A percentile compares a stretch with the other conserved stretches of the same genome.
Evolutionary conservation across 2,329 filamentous ascomycete genomes (phyloP).

Genomic region (Paramyrothecium sp.): DNA sequence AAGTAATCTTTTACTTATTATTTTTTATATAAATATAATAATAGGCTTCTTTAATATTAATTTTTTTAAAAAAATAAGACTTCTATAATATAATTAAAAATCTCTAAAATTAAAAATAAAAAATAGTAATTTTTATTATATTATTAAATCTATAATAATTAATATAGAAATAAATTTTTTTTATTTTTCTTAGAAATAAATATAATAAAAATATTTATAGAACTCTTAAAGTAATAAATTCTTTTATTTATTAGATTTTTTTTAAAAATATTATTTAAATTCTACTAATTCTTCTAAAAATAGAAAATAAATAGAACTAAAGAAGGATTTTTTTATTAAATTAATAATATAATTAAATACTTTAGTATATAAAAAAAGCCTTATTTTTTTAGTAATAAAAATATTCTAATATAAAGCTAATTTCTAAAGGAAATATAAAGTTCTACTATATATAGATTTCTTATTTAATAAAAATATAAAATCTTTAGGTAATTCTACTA

Average conservation of each 20-base stretch:
- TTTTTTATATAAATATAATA: slow-evolving; percentile 8
- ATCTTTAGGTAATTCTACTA: not conserved
- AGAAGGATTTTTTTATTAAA: slow-evolving; percentile 1
- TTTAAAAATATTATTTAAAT: slow-evolving; percentile 8
- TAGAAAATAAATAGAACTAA: slow-evolving; percentile 6
- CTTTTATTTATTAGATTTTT: slow-evolving; percentile 6
- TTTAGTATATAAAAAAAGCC: not conserved
- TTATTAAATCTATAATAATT: slow-evolving; percentile 11
- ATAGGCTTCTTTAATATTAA: slow-evolving; percentile 9
- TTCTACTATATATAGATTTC: not conserved
- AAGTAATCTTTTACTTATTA: slow-evolving; percentile 10
- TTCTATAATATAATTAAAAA: slow-evolving; percentile 4
- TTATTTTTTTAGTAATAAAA: not conserved
- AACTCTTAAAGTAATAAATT: slow-evolving; percentile 6
- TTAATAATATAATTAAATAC: slow-evolving; percentile 4
- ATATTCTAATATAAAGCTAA: not conserved
- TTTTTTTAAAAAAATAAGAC: slow-evolving; percentile 6
- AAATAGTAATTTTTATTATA: slow-evolving; percentile 6
- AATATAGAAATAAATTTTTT: slow-evolving; percentile 8
- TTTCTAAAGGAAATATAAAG: too few relatives aligned
- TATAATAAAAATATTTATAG: slow-evolving; percentile 2
- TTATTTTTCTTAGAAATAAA: slow-evolving; percentile 10
- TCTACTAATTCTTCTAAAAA: slow-evolving; percentile 5
- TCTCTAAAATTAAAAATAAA: slow-evolving; percentile 8
- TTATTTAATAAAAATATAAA: not conserved